Percentiles rank a stretch among this genome's conserved stretches.
These are phyloP conservation scores for Ogataea neopini DNA, from an alignment of 805 yeast species.

Conservation along the genomic window DNA sequence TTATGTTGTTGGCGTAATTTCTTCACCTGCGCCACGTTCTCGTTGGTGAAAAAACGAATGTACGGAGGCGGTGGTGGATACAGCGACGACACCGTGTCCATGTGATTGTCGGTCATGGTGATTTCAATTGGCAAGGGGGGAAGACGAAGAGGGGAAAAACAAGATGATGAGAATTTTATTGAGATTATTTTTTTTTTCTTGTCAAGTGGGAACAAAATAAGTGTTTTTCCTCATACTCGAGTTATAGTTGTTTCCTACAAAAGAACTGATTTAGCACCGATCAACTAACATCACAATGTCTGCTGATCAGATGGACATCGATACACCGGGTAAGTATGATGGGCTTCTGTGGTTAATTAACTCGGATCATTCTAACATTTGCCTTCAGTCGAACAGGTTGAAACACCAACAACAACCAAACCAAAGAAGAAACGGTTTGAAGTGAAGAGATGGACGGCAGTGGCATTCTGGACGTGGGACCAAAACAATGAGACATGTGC, in stretches of 20 bases:
- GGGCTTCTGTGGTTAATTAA: too few relatives aligned
- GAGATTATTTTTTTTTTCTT: background rate
- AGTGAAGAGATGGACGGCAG: conserved; percentile 97
- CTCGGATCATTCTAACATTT: too few relatives aligned
- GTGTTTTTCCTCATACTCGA: too few relatives aligned
- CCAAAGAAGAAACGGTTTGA: conserved; percentile 73
- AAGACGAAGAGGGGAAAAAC: too few relatives aligned
- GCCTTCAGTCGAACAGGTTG: conserved; percentile 7
- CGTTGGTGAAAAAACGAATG: conserved; percentile 68
- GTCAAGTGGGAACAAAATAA: too few relatives aligned
- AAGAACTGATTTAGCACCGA: too few relatives aligned
- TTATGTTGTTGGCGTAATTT: conserved; percentile 24
- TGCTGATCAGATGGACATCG: conserved; percentile 29
- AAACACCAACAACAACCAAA: conserved; percentile 23
- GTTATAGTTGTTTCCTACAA: too few relatives aligned
- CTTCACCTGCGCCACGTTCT: conserved; percentile 53
- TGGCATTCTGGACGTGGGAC: conserved; percentile 99
- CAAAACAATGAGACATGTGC: conserved; percentile 83
- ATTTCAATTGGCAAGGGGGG: too few relatives aligned
- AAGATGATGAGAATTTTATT: too few relatives aligned
- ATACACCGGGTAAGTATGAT: conserved; percentile 25
- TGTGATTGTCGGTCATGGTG: conserved; percentile 2
- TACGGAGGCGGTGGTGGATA: conserved; percentile 96
- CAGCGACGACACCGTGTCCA: conserved; percentile 53
- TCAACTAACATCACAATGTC: conserved; percentile 12